Percentiles rank a stretch among this genome's conserved stretches.
These are phyloP conservation scores for Saccharomycopsis crataegensis DNA, from an alignment of 1,139 yeast genomes.

Conservation along the genomic window DNA sequence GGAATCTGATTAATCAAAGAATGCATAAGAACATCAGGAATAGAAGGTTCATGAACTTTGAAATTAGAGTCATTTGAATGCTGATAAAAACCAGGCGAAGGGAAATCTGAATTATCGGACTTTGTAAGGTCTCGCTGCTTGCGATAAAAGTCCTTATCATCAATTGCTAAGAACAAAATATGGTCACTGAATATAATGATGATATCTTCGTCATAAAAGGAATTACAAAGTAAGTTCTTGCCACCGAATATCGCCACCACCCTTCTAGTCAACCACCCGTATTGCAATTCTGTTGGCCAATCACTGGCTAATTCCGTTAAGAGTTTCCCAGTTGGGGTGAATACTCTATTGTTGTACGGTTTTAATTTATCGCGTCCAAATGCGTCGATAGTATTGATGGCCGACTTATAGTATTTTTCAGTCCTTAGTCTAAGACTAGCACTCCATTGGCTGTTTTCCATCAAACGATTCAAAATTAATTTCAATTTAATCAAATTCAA, in stretches of 20 bases:
- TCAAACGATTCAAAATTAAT: slow-evolving; percentile 55
- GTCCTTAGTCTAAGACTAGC: slow-evolving; percentile 26
- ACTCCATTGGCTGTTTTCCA: slow-evolving; percentile 23
- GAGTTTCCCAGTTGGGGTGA: slow-evolving; percentile 87
- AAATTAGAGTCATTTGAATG: slow-evolving; percentile 23
- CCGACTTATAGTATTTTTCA: slow-evolving; percentile 42
- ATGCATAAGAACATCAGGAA: slow-evolving; percentile 82
- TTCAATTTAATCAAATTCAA: slow-evolving; percentile 66
- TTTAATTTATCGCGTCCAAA: slow-evolving; percentile 54
- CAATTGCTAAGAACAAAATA: slow-evolving; percentile 52
- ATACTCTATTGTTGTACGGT: slow-evolving; percentile 56
- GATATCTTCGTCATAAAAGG: slow-evolving; percentile 39
- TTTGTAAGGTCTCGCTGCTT: slow-evolving; percentile 18
- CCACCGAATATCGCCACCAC: slow-evolving; percentile 77
- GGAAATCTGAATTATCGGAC: neutral
- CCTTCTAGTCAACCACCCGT: slow-evolving; percentile 81
- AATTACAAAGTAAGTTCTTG: slow-evolving; percentile 33
- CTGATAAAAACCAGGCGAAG: neutral
- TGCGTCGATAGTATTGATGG: slow-evolving; percentile 67
- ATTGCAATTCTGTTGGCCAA: slow-evolving; percentile 85
- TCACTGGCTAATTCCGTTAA: slow-evolving; percentile 73
- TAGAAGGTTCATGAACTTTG: slow-evolving; percentile 47
- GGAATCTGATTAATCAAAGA: slow-evolving; percentile 84
- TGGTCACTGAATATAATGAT: slow-evolving; percentile 77
- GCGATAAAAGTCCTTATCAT: slow-evolving; percentile 34